A percentile compares a stretch with the other conserved stretches of the same genome.
phyloP scores from a whole-genome alignment of 768 basidiomycete species.

The Infundibulicybe gibba region DNA sequence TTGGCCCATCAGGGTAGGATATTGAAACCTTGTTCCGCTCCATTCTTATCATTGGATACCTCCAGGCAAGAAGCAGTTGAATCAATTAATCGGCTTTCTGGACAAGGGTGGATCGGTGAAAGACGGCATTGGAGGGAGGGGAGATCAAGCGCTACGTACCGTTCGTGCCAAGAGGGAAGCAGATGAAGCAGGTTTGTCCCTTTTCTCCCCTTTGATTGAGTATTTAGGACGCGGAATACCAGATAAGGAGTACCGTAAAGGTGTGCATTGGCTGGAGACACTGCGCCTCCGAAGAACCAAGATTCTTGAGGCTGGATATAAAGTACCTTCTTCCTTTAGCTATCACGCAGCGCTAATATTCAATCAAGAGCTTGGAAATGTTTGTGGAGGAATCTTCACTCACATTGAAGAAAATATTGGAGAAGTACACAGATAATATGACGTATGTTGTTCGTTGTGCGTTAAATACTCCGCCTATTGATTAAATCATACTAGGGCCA shows the following conservation, averaged over 20 bases:
- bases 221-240: not conserved
- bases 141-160: constrained; percentile 65
- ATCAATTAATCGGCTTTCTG: constrained; percentile 81
- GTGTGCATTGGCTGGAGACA: constrained; percentile 91
- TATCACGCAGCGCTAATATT: constrained; percentile 1
- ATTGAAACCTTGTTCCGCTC: not conserved
- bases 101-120: constrained; percentile 71
- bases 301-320: constrained; percentile 78
- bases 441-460: constrained; percentile 39
- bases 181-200: constrained; percentile 76
- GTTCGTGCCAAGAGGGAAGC: constrained; percentile 86
- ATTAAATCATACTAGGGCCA: constrained; percentile 50
- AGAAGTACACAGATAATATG: constrained; percentile 78
- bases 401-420: constrained; percentile 58
- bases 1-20: constrained; percentile 74
- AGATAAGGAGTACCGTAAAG: constrained; percentile 91
- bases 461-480: not conserved
- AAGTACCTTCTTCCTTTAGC: constrained; percentile 21
- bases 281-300: constrained; percentile 78
- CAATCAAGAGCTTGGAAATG: constrained; percentile 67
- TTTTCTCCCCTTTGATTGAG: not conserved
- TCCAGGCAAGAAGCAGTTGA: constrained; percentile 80
- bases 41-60: constrained; percentile 17
- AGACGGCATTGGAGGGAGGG: constrained; percentile 54
- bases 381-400: constrained; percentile 73